phyloP scores from a whole-genome alignment of 768 basidiomycete genomes.

The Lactarius akahatsu region DNA sequence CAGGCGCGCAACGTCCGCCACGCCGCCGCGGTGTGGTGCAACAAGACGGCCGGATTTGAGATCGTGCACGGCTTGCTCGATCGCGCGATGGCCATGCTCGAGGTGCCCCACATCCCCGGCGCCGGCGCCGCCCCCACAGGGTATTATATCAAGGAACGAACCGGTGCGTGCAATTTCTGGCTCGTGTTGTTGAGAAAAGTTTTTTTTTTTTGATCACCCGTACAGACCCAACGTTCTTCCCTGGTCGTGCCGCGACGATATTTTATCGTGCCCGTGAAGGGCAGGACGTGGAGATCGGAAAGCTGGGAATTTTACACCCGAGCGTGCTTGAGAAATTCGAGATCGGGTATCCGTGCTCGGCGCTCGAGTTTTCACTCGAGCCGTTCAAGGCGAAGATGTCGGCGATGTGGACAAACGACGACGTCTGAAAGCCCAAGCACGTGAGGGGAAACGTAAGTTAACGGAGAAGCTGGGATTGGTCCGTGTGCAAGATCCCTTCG shows the following conservation, averaged over 20 bases:
- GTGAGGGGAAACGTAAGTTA: too few relatives aligned
- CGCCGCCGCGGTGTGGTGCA: constrained; percentile 92
- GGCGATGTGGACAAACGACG: constrained; percentile 55
- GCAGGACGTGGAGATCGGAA: constrained; percentile 75
- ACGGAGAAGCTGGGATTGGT: background rate
- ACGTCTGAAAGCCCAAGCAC: constrained; percentile 28
- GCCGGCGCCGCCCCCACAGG: constrained; percentile 60
- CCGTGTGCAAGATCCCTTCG: background rate
- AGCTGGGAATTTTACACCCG: constrained; percentile 93
- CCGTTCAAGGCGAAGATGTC: constrained; percentile 82
- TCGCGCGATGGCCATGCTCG: constrained; percentile 93
- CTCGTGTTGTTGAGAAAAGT: background rate
- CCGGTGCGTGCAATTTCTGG: constrained; percentile 48
- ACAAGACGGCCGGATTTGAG: constrained; percentile 96
- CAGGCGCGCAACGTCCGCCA: constrained; percentile 87
- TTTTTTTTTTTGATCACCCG: background rate
- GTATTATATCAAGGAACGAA: constrained; percentile 88
- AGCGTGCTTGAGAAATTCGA: constrained; percentile 90
- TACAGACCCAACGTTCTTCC: constrained; percentile 90
- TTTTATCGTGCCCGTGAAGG: constrained; percentile 64
- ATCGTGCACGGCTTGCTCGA: constrained; percentile 94
- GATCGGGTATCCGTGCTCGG: constrained; percentile 91
- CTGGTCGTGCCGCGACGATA: constrained; percentile 90
- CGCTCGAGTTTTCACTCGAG: constrained; percentile 90
- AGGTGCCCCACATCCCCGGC: constrained; percentile 74